These are phyloP conservation scores for Thymus quinquecostatus DNA, from an alignment of 257 asterid genomes.

Conservation along the genomic window DNA sequence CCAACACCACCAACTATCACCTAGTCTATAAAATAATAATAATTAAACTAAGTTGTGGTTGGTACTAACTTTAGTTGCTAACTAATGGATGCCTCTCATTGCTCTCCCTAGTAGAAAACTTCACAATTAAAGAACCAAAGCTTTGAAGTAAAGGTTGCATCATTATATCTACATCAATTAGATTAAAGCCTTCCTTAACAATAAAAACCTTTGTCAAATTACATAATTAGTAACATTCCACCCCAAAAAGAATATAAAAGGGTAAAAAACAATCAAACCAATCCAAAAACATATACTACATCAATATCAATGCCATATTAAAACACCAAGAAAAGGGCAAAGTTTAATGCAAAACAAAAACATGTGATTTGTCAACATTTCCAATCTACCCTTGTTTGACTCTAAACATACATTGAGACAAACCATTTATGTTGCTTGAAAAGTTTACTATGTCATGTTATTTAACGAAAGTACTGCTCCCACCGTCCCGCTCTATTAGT, in stretches of 20 bases:
- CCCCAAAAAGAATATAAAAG: not conserved
- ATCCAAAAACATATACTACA: not conserved
- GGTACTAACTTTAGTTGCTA: conserved; percentile 28
- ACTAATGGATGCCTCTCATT: conserved; percentile 17
- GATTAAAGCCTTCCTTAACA: conserved; percentile 12
- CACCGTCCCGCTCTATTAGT: no score
- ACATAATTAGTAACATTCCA: not conserved
- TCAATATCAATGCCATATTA: not conserved
- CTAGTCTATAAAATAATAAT: conserved; percentile 16
- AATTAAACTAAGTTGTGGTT: conserved; percentile 19
- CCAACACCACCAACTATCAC: conserved; percentile 21
- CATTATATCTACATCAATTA: conserved; percentile 30
- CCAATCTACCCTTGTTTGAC: not conserved
- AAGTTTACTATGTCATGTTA: not conserved
- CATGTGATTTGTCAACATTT: not conserved
- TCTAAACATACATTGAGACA: not conserved
- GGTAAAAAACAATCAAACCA: not conserved
- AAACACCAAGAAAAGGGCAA: not conserved
- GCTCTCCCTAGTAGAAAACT: conserved; percentile 18
- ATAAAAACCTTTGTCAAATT: not conserved
- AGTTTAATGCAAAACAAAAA: not conserved
- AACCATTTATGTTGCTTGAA: not conserved
- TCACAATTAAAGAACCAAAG: conserved; percentile 32
- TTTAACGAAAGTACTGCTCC: not conserved
- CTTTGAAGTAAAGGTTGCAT: conserved; percentile 44